Base-by-base conservation (phyloP, 352 stramenopile species). In the Albugo candida region DNA sequence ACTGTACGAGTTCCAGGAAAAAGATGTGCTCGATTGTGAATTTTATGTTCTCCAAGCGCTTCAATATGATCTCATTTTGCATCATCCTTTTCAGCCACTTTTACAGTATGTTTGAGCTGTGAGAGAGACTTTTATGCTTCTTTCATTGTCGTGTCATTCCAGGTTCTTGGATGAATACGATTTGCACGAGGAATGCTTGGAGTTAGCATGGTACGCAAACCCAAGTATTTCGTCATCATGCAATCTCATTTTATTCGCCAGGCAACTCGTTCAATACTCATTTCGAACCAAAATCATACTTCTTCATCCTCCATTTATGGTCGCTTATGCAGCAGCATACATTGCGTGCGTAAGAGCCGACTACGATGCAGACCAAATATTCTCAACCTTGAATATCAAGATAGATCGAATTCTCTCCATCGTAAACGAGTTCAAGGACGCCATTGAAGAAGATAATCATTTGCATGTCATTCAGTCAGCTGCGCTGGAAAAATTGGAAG, bases 1-100 rank as follows among this genome's bases (percentile, higher is more conserved):
- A 55, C 81, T 88, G 68, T 88, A 87, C 56, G 83, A 71, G 11
- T 92, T 87, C 53, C 76, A 83, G 57, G 76, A 92, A 55, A 87
- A 87, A 51, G 79, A 92, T 53, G 86, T 92, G 20, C 68, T 92
- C 34, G 79, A 92, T 52, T 92, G 79, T 65, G 79, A 92, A 60
- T 92, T 89, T 52, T 89, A 89, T 66, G 70, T 89, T 18, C 72
- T 92, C 46, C 76, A 92, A 51, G 70, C 79, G 36, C 62, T 87
- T 37, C 79, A 89, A 52, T 92, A 88, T 47, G 79, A 92, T 41
- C 63, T 92, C 43, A 88, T 92, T 46, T 63, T 92, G 31, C 75
- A 88, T 48, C 79, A 92, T 41, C 79, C 79, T 40, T 92, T 89
- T 55, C 69, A 65, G 12, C 64, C 79, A 6, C 60, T 92, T 37